These are phyloP conservation scores for Irpex rosettiformis DNA, from an alignment of 1,284 basidiomycete species.

Conservation along the genomic window DNA sequence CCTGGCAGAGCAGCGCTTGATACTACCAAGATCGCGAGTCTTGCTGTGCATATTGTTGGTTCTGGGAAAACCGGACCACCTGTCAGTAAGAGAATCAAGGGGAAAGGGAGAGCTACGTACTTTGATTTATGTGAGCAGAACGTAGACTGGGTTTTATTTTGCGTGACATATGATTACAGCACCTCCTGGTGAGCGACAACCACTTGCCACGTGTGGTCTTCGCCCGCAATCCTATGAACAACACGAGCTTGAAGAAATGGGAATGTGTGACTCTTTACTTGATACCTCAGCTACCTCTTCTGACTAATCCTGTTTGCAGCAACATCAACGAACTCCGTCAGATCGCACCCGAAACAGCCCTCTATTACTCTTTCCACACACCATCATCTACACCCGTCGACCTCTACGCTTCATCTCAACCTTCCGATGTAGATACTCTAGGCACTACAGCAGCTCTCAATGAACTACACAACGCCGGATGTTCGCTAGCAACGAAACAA, in stretches of 20 bases:
- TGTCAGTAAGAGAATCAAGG: constrained; percentile 15
- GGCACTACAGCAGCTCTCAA: constrained; percentile 53
- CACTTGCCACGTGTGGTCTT: constrained; percentile 49
- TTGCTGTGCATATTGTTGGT: neutral
- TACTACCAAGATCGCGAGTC: neutral
- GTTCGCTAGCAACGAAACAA: constrained; percentile 56
- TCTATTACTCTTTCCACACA: constrained; percentile 63
- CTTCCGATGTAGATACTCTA: constrained; percentile 25
- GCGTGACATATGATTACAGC: constrained; percentile 30
- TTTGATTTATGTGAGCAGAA: constrained; percentile 47
- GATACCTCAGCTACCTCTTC: neutral
- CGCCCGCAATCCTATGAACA: constrained; percentile 52
- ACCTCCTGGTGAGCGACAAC: constrained; percentile 36
- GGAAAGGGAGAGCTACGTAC: constrained; percentile 24
- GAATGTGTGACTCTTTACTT: constrained; percentile 48
- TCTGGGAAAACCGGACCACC: neutral
- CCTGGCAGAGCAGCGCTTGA: constrained; percentile 37
- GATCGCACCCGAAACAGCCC: constrained; percentile 56
- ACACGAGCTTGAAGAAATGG: constrained; percentile 51
- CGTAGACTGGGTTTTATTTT: neutral
- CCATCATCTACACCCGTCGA: constrained; percentile 12
- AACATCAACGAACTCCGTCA: constrained; percentile 51
- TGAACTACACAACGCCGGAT: constrained; percentile 50
- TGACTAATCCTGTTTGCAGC: constrained; percentile 31
- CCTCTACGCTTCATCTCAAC: constrained; percentile 10